Evolutionary conservation across 345 rosid species (phyloP).

Genomic region (Erucastrum elatum): DNA sequence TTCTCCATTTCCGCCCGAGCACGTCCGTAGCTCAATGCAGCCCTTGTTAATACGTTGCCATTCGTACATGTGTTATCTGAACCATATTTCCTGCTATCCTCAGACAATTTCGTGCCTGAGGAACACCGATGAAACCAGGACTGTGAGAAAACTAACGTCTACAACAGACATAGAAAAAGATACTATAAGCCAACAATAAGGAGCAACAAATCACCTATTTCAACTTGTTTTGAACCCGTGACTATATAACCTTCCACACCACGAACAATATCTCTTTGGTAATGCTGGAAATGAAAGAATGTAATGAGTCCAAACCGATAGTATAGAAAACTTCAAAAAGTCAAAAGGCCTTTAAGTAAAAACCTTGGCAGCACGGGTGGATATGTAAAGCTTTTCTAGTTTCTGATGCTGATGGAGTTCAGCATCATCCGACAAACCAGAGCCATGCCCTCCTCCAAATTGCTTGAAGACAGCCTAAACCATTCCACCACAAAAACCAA

Average conservation of each 20-base stretch:
- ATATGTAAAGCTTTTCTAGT: constrained; percentile 91
- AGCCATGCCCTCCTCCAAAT: constrained; percentile 87
- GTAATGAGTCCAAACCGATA: constrained; percentile 5
- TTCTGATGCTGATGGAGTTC: constrained; percentile 88
- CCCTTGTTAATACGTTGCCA: constrained; percentile 74
- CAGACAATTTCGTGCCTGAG: constrained; percentile 83
- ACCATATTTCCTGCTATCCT: constrained; percentile 92
- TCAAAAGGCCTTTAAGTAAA: background rate
- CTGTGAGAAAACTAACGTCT: background rate
- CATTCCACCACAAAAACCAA: background rate
- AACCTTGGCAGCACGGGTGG: constrained; percentile 95
- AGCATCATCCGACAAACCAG: constrained; percentile 69
- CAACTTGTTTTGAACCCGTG: constrained; percentile 92
- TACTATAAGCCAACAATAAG: background rate
- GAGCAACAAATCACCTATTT: constrained; percentile 60
- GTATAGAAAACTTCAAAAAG: background rate
- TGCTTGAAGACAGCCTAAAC: constrained; percentile 92
- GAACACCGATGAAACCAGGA: constrained; percentile 21
- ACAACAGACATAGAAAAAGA: background rate
- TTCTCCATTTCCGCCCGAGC: constrained; percentile 95
- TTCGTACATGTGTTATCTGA: constrained; percentile 88
- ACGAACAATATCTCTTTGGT: constrained; percentile 93
- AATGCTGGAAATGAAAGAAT: constrained; percentile 61
- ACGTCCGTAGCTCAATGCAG: constrained; percentile 64
- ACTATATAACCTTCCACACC: constrained; percentile 96